Conservation (phyloP, 495 filamentous ascomycete species). For the Parachaetomium inaequale region DNA sequence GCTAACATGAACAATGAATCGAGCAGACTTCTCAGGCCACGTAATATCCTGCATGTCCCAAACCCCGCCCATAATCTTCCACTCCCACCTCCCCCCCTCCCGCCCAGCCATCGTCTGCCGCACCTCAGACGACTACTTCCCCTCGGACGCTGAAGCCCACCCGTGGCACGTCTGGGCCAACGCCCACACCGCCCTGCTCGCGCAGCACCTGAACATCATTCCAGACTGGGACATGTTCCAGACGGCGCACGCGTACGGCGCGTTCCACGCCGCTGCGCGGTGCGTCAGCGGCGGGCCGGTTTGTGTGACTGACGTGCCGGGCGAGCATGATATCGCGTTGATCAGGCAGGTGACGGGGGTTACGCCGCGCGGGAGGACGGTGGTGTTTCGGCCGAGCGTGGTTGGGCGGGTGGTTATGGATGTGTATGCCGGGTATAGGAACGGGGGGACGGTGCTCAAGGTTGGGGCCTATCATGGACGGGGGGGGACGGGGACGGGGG, state of each 20-base stretch:
- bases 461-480: conserved; percentile 66
- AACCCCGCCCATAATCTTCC: conserved; percentile 76
- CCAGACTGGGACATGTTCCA: conserved; percentile 99
- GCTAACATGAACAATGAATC: no score
- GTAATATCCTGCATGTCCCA: conserved; percentile 93
- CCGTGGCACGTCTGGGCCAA: conserved; percentile 95
- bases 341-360: conserved; percentile 71
- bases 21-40: conserved; percentile 72
- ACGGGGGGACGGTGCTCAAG: conserved; percentile 59
- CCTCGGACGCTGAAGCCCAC: conserved; percentile 62
- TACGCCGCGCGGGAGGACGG: conserved; percentile 63
- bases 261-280: conserved; percentile 83
- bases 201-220: conserved; percentile 52
- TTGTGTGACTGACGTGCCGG: conserved; percentile 87
- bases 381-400: conserved; percentile 71
- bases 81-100: conserved; percentile 65
- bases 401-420: conserved; percentile 67
- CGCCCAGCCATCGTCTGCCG: conserved; percentile 67
- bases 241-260: conserved; percentile 69
- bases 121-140: conserved; percentile 95
- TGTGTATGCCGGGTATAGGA: conserved; percentile 70
- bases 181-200: conserved; percentile 84
- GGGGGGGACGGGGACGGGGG: conserved; percentile 63
- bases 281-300: conserved; percentile 89
- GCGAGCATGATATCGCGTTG: conserved; percentile 67